Evolutionary conservation across 129 eudicot genomes (phyloP), one percentile per base, ranked within the genome.

Genomic region (Chrysanthemum lavandulifolium): DNA sequence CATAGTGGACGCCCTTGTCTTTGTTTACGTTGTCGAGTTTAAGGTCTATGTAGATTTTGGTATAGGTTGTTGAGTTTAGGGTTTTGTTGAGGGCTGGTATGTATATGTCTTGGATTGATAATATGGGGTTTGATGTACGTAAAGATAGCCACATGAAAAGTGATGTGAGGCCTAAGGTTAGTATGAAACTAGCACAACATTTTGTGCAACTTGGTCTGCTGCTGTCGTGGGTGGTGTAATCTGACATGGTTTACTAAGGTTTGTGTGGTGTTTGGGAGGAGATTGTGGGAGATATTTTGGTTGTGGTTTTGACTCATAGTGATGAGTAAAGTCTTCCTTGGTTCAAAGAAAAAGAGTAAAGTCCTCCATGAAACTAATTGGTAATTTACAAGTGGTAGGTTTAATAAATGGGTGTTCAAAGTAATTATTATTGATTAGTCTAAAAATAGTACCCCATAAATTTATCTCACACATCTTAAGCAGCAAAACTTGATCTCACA

Each of bases 121-220:
- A 67, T 2, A 75, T 74, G 48, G 95, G 97, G 19, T 75, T 68
- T 6, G 84, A 75, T 13, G 85, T 40, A 13, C 92, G 92, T 10
- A 93, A 83, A 51, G 81, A 76, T 33, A 93, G 85, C 96, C 96
- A 89, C 62, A 82, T 31, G 77, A 87, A 83, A 68, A 87, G 81
- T n/a, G 89, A 82, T 13, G 89, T 62, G 72, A 89, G 70, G 65
- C 92, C 89, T 54, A 79, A 64, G 64, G 90, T 82, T 67, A 86
- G 23, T 6, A 79, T 52, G 84, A 91, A 82, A 78, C 77, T 78
- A 80, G 68, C 76, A 67, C 91, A 87, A 59, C 89, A 76, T 14
- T 80, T 19, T 82, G 79, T 72, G 59, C 96, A 88, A 4, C 81
- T 74, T 5, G 76, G 21, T 14, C 64, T 68, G 62, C 64, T 68